Evolutionary conservation across 2,329 filamentous ascomycete genomes (phyloP), one percentile per base, ranked within the genome.

Genomic region (Colletotrichum sp.): DNA sequence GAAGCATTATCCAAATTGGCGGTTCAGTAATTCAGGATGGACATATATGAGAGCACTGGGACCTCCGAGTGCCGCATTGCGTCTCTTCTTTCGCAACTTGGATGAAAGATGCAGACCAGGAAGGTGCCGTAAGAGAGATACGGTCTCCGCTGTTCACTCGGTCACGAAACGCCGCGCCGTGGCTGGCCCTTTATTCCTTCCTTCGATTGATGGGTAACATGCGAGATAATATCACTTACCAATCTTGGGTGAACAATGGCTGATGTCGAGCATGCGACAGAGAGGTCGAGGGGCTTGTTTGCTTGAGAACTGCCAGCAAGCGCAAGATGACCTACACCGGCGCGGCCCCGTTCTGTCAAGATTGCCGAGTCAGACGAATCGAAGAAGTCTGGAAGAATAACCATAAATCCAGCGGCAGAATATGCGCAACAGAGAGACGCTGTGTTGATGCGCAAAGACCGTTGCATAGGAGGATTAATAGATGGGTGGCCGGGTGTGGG

Each of bases 391-490:
- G 7, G 27, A 19, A 25, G 55, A 15, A 9, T 11, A 6, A 22
- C 36, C 27, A 19, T 5, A n/a, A 55, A 19, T n/a, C 12, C 27
- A 16, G 15, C 13, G n/a, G 22, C n/a, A 34, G 13, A 27, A 64
- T 19, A 72, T 73, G 70, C 70, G 70, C 70, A 63, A 68, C 22
- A 48, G 16, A 64, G n/a, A 64, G 59, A 65, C 44, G 57, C 70
- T 32, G 64, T 32, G 70, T 64, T 68, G 70, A 48, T 59, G 65
- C 63, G 28, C 15, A 55, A 44, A 22, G 61, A 13, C 57, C 36
- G 59, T 57, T 27, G 64, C 69, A 59, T 69, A 69, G 70, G 63
- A 48, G 69, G 34, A 73, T 67, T 75, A 73, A 61, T 69, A 75
- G 65, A 65, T 69, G 64, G 68, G 34, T 65, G 59, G 64, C 70